These are phyloP conservation scores for Pleurotus sapidus DNA, from an alignment of 768 basidiomycete genomes.

Conservation along the genomic window DNA sequence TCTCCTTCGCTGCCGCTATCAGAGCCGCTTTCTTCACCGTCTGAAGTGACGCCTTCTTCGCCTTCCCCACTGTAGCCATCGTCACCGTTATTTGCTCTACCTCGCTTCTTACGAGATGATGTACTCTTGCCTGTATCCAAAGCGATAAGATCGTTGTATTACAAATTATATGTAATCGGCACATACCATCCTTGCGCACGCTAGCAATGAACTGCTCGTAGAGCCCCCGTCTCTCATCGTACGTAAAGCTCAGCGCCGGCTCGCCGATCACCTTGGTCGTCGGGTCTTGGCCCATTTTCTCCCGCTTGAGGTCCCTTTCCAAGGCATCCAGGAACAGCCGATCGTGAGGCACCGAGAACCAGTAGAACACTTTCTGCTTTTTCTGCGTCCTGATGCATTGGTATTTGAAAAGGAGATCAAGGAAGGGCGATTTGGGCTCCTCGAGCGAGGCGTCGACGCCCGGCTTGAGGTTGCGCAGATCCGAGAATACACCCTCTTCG, in stretches of 20 bases:
- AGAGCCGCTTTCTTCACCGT: conserved; percentile 26
- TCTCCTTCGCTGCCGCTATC: conserved; percentile 14
- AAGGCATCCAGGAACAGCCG: conserved; percentile 95
- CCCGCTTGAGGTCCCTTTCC: conserved; percentile 93
- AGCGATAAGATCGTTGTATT: conserved; percentile 7
- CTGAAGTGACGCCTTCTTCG: conserved; percentile 34
- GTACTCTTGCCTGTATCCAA: neutral
- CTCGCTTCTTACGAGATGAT: conserved; percentile 1
- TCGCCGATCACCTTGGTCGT: conserved; percentile 75
- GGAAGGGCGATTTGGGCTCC: conserved; percentile 96
- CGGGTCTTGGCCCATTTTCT: conserved; percentile 85
- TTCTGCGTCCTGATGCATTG: conserved; percentile 98
- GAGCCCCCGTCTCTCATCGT: conserved; percentile 80
- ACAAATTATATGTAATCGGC: conserved; percentile 1
- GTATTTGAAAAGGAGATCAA: conserved; percentile 93
- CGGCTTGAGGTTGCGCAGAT: conserved; percentile 91
- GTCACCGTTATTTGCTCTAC: conserved; percentile 26
- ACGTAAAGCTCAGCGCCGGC: conserved; percentile 85
- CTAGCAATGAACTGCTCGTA: conserved; percentile 79
- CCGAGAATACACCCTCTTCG: conserved; percentile 94
- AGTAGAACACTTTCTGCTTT: conserved; percentile 99
- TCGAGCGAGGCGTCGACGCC: conserved; percentile 90
- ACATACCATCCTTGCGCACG: conserved; percentile 13
- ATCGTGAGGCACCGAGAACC: conserved; percentile 98
- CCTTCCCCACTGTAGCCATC: conserved; percentile 39